Base-by-base conservation (phyloP, 1,284 basidiomycete genomes). In the Leccinum fallax region DNA sequence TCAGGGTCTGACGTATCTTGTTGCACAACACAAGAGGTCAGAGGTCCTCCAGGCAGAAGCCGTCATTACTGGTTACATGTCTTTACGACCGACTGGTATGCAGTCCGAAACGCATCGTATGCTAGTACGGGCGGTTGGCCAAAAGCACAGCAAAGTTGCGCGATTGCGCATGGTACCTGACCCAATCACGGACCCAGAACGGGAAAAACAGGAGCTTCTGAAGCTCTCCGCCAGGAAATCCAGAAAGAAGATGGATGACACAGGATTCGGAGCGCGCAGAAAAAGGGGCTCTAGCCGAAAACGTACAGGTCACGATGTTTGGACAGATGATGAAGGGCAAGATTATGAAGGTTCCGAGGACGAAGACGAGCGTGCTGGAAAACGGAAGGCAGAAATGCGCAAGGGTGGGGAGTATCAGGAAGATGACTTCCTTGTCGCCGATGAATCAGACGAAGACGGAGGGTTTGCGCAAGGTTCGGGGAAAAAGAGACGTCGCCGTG, bases 31-130 rank as follows among this genome's bases (percentile, higher is more conserved):
- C 78, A 89, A 91, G 69, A 88, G 90, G 56, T 91, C 91, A 6
- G 87, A 91, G 65, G 86, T 97, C 21, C 81, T 95, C 46, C 93
- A 96, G 75, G 84, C 92, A 24, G 93, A 96, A 74, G 88, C 89
- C 1, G 81, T 92, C 63, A 82, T 97, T 63, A 90, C 91, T 2
- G 94, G 93, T 34, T 87, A 89, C 68, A 89, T 97, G 83, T 84
- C 88, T 19, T 81, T 97, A 66, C 88, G 90, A 10, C 95, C 94
- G 0, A 93, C 92, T 9, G 90, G 92, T 63, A 93, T 96, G 86
- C 90, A 94, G 71, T 93, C 92, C 10, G 90, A 93, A 72, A 94
- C 93, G 30, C 94, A 97, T 75, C 86, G 90, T 59, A 89, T 92
- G 83, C 83, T 96, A 53, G 95, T 95, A 6, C 89, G 90, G 59